Percentiles rank a stretch among this genome's conserved stretches.
phyloP scores from a whole-genome alignment of 148 eudicot genomes.

The Rhododendron simsii region DNA sequence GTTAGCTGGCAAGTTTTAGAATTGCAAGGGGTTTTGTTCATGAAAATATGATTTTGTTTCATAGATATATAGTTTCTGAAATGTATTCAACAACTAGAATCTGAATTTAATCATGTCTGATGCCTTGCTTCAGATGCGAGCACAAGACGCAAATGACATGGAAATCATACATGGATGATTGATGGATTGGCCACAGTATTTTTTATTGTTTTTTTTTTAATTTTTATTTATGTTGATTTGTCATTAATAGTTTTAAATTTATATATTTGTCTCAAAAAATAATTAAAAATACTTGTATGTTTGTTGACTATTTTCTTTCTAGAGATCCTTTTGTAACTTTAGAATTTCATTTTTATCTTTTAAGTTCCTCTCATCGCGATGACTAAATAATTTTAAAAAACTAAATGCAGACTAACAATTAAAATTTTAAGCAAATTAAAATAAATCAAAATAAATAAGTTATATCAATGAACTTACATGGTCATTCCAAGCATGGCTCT shows the following conservation, averaged over 20 bases:
- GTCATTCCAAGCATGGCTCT: conserved; percentile 48
- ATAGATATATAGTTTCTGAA: no score
- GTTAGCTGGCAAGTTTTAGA: no score
- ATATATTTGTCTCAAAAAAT: background rate
- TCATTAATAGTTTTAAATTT: background rate
- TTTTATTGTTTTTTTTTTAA: no score
- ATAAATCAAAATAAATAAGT: background rate
- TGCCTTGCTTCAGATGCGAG: no score
- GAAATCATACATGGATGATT: no score
- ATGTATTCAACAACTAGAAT: no score
- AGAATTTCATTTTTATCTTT: background rate
- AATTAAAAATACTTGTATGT: background rate
- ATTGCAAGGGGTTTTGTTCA: no score
- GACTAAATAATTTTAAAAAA: background rate
- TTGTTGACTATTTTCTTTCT: background rate
- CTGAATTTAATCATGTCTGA: no score
- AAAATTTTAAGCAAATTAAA: background rate
- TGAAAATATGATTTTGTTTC: background rate
- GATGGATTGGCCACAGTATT: no score
- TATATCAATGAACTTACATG: conserved; percentile 30
- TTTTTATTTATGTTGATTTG: no score
- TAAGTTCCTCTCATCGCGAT: background rate
- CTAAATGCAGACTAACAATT: background rate
- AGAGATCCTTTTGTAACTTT: background rate
- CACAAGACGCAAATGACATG: no score